Evolutionary conservation across 169 alveolate species (phyloP), one percentile per base, ranked within the genome.

Genomic region (Plasmodium malariae): DNA sequence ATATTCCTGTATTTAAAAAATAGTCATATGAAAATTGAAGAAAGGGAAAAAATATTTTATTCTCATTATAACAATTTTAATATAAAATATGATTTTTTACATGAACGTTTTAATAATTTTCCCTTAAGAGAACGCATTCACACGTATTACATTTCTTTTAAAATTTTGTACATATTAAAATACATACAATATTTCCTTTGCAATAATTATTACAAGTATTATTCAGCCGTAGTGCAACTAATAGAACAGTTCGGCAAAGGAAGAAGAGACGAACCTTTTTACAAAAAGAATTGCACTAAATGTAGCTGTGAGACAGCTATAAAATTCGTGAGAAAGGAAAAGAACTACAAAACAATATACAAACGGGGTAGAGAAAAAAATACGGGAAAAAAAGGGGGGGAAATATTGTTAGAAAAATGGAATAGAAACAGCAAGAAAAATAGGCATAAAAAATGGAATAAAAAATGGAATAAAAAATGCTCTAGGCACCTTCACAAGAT

Each of bases 1-100:
- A 26, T 65, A 65, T 36, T 65, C 30, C 24, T 65, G 74, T 65
- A 65, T 17, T 19, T 65, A 14, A 65, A 65, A 28, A 26, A 32
- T 36, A 65, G 24, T 32, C 19, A 65, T 6, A 26, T 65, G n/a
- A 43, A 26, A 36, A 26, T 30, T 11, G 32, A 43, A 43, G 55
- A 65, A 43, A 65, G 30, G 54, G 74, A 65, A 43, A 65, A 65
- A 17, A 65, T 65, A 30, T 65, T 65, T 65, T 65, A 32, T 43
- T 0, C 54, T 1, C 28, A 65, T 43, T 65, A 43, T 21, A 65
- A 28, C 30, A 43, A 43, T 14, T 32, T 65, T 17, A 65, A 65
- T 5, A 26, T 65, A 36, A 65, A 32, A 26, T 17, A 65, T 43
- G 54, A 1, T 32, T 36, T 32, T 30, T 36, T 65, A 17, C 30